These are phyloP conservation scores for Pseudocercospora cruenta DNA, from an alignment of 2,329 filamentous ascomycete genomes.

Conservation along the genomic window DNA sequence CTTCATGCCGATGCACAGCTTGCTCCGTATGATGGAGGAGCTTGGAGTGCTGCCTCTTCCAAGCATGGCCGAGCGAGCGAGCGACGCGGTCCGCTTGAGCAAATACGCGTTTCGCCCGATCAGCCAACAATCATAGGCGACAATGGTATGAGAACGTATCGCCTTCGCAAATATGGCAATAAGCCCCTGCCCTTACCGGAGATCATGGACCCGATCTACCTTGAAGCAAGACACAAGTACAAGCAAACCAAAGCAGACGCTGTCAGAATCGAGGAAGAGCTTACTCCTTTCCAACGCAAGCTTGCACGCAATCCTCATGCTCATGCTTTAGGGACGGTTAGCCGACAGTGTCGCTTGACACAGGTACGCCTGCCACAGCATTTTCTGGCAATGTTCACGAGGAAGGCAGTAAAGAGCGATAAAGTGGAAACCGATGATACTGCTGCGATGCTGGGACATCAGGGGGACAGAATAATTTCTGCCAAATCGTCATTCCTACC, in stretches of 20 bases:
- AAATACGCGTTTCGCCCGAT: background rate
- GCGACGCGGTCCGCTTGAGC: background rate
- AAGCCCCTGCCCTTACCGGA: slow-evolving; percentile 52
- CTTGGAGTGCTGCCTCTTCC: background rate
- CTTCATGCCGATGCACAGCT: slow-evolving; percentile 3
- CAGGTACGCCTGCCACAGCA: slow-evolving; percentile 57
- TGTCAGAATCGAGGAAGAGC: slow-evolving; percentile 45
- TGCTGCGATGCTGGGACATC: background rate
- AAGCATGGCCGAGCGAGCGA: background rate
- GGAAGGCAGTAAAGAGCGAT: slow-evolving; percentile 49
- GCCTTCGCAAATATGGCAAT: slow-evolving; percentile 40
- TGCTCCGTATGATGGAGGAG: background rate
- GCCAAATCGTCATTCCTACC: slow-evolving; percentile 56
- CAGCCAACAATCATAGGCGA: slow-evolving; percentile 29
- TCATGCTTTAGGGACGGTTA: slow-evolving; percentile 62
- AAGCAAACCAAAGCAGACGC: slow-evolving; percentile 48
- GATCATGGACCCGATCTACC: slow-evolving; percentile 50
- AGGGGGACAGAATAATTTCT: too few species aligned
- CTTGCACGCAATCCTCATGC: slow-evolving; percentile 68
- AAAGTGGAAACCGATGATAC: slow-evolving; percentile 38
- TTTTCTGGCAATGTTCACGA: slow-evolving; percentile 64
- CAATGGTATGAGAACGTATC: slow-evolving; percentile 39
- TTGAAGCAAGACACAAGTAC: slow-evolving; percentile 41
- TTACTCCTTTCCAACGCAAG: slow-evolving; percentile 59
- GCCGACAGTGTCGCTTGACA: slow-evolving; percentile 61